A percentile compares a stretch with the other conserved stretches of the same genome.
phyloP scores from a whole-genome alignment of 257 asterid genomes.

The Solanum medicagineum region DNA sequence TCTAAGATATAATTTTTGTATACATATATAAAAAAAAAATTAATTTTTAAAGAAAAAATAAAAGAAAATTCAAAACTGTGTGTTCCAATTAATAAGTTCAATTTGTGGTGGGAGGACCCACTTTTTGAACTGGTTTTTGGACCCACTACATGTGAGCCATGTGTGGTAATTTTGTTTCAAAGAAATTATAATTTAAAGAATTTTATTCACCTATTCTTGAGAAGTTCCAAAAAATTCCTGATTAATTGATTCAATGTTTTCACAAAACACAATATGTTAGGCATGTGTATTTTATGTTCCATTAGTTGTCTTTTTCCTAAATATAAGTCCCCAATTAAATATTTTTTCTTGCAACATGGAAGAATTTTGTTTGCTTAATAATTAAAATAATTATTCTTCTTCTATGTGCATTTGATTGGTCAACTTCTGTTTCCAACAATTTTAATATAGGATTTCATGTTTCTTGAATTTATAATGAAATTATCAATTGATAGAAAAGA shows the following conservation, averaged over 20 bases:
- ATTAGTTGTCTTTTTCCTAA: constrained; percentile 23
- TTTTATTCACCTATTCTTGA: not conserved
- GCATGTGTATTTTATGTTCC: constrained; percentile 15
- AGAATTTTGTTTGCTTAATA: not conserved
- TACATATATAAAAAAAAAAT: not conserved
- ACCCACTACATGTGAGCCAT: constrained; percentile 49
- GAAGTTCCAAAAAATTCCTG: not conserved
- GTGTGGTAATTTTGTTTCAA: constrained; percentile 6
- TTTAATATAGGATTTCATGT: not conserved
- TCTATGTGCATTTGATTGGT: not conserved
- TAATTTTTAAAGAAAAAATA: not conserved
- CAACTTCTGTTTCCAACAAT: not conserved
- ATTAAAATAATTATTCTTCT: not conserved
- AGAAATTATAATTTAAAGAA: not conserved
- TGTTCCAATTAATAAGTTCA: not conserved
- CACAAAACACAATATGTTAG: not conserved
- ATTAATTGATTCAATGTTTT: not conserved
- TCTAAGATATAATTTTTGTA: not conserved
- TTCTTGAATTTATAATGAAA: not conserved
- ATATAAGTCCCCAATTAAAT: constrained; percentile 5
- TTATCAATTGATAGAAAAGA: not conserved
- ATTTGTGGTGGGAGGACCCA: not conserved
- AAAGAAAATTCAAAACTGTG: not conserved
- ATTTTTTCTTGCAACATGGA: not conserved
- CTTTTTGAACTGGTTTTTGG: constrained; percentile 5